Evolutionary conservation across 768 basidiomycete species (phyloP), one percentile per base, ranked within the genome.

Genomic region (Tephrocybe sp.): DNA sequence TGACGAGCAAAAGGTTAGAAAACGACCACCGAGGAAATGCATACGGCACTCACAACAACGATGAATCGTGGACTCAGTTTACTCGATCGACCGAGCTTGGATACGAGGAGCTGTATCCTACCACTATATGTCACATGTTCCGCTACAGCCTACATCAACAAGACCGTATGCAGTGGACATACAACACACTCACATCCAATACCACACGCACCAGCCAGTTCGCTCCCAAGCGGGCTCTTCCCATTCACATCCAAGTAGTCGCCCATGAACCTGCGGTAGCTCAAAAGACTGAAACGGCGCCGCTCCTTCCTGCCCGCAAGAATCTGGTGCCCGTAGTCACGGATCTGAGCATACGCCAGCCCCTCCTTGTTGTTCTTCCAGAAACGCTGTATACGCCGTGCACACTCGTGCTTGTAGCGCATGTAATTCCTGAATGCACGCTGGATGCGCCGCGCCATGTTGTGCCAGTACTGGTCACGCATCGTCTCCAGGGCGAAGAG

Each of bases 381-480:
- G 80, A 98, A 98, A 49, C 95, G 77, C 66, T 98, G 97, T 48
- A 99, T 98, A 47, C 93, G 88, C 28, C 81, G 82, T 10, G 97
- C 97, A 62, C 93, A 96, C 64, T 98, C 97, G 60, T 94, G 83
- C 70, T 90, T 93, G 72, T 97, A 92, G 8, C 96, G 84, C 80
- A 95, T 81, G 68, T 97, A 97, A 66, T 97, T 96, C 52, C 96
- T 80, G 81, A 86, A 99, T 4, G 93, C 93, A 28, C 97, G 86
- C 68, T 99, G 97, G 45, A 99, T 99, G 39, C 97, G 88, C 21
- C 73, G 83, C 0, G 97, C 97, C 97, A 99, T 99, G 69, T 98
- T 98, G 68, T 99, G 97, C 97, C 97, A 99, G 69, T 98, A 99
- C 47, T 90, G 85, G 66, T 99, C 97, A 45, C 97, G 86, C 93